phyloP scores from a whole-genome alignment of 306 rosid genomes.

The Begonia loranthoides region DNA sequence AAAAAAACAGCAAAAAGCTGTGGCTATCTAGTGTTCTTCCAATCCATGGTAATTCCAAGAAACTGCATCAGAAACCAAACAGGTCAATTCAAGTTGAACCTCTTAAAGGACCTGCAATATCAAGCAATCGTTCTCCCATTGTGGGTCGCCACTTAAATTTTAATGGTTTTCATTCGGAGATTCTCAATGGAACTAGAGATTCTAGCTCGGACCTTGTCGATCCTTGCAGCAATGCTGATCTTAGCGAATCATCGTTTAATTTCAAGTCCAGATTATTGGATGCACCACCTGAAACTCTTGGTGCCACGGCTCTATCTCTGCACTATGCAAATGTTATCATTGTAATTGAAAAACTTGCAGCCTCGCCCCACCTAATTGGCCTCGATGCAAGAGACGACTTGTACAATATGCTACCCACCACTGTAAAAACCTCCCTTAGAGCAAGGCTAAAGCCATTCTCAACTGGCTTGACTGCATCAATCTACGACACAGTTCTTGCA shows the following conservation, averaged over 20 bases:
- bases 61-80: constrained; percentile 29
- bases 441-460: constrained; percentile 61
- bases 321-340: constrained; percentile 86
- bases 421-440: constrained; percentile 51
- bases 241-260: constrained; percentile 23
- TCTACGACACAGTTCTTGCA: constrained; percentile 54
- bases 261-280: constrained; percentile 44
- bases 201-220: constrained; percentile 17
- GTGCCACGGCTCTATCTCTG: constrained; percentile 76
- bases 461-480: constrained; percentile 45
- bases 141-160: constrained; percentile 28
- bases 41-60: constrained; percentile 31
- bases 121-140: constrained; percentile 15
- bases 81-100: constrained; percentile 86
- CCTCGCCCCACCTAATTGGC: constrained; percentile 93
- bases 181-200: constrained; percentile 20
- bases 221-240: constrained; percentile 18
- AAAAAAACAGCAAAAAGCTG: constrained; percentile 35
- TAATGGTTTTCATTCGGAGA: constrained; percentile 23
- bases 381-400: constrained; percentile 94
- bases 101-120: constrained; percentile 55
- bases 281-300: constrained; percentile 81
- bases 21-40: constrained; percentile 38
- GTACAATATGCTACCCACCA: constrained; percentile 82
- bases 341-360: constrained; percentile 81